Conservation (phyloP, 768 basidiomycete species). For the Cyclocybe cylindracea region DNA sequence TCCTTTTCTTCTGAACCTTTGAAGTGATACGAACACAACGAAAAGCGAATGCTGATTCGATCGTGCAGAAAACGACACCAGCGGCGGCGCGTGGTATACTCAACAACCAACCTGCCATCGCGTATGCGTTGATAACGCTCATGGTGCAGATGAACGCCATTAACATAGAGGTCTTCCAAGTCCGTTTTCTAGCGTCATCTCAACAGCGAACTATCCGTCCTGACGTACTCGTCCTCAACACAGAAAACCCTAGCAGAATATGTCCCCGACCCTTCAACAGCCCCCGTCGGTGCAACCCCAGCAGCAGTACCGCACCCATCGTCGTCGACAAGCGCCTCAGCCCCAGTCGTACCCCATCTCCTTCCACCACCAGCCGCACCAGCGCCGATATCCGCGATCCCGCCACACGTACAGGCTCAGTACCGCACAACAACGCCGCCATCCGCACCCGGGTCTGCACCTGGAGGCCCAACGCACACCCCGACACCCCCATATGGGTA, state of each 20-base stretch:
- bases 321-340: constrained; percentile 19
- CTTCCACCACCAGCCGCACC: constrained; percentile 30
- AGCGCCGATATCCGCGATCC: constrained; percentile 44
- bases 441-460: constrained; percentile 12
- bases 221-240: not conserved
- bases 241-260: constrained; percentile 69
- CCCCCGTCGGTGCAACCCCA: constrained; percentile 18
- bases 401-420: constrained; percentile 44
- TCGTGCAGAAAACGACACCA: constrained; percentile 71
- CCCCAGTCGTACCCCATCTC: constrained; percentile 2
- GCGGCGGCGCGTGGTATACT: constrained; percentile 68
- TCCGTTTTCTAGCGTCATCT: constrained; percentile 24
- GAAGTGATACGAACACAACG: not conserved
- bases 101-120: constrained; percentile 72
- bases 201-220: not conserved
- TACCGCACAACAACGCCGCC: constrained; percentile 37
- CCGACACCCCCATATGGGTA: constrained; percentile 28
- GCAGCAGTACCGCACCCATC: constrained; percentile 5
- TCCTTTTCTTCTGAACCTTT: not conserved
- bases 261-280: constrained; percentile 27
- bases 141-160: constrained; percentile 80
- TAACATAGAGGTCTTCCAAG: constrained; percentile 76
- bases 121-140: constrained; percentile 73
- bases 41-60: not conserved
- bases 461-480: constrained; percentile 14